phyloP scores from a whole-genome alignment of 257 asterid genomes.

The Solanum paucissectum region DNA sequence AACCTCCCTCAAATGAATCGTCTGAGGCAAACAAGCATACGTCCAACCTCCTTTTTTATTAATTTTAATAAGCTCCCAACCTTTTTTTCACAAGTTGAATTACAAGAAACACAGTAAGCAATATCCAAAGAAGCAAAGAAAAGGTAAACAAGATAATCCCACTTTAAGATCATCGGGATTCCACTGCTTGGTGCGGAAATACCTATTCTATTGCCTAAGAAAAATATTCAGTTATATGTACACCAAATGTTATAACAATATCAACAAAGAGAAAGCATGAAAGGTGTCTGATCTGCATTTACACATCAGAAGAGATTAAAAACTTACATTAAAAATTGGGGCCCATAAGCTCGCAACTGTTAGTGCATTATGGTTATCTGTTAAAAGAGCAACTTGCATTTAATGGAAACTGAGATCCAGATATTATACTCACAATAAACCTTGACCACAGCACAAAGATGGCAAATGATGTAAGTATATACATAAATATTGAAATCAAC shows the following conservation, averaged over 20 bases:
- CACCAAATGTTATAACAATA: not conserved
- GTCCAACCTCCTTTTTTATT: too few relatives aligned
- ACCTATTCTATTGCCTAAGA: not conserved
- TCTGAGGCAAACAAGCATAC: too few relatives aligned
- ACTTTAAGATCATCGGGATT: not conserved
- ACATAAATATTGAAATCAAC: not conserved
- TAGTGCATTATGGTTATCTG: constrained; percentile 83
- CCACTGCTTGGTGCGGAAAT: not conserved
- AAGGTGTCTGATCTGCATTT: not conserved
- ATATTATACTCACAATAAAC: not conserved
- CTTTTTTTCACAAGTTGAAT: not conserved
- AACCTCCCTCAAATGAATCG: too few relatives aligned
- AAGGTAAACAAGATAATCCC: not conserved
- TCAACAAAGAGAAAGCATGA: not conserved
- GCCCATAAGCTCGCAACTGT: constrained; percentile 84
- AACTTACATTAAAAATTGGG: constrained; percentile 74
- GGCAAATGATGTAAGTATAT: not conserved
- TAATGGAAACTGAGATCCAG: not conserved
- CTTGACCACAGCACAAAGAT: not conserved
- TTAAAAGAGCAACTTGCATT: constrained; percentile 5
- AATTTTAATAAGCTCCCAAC: too few relatives aligned
- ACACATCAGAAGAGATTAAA: constrained; percentile 2
- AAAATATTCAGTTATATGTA: not conserved
- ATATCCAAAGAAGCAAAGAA: not conserved
- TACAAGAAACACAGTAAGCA: not conserved